Conservation (phyloP, 139 green algal genomes). For the Axilococcus clingmanii region DNA sequence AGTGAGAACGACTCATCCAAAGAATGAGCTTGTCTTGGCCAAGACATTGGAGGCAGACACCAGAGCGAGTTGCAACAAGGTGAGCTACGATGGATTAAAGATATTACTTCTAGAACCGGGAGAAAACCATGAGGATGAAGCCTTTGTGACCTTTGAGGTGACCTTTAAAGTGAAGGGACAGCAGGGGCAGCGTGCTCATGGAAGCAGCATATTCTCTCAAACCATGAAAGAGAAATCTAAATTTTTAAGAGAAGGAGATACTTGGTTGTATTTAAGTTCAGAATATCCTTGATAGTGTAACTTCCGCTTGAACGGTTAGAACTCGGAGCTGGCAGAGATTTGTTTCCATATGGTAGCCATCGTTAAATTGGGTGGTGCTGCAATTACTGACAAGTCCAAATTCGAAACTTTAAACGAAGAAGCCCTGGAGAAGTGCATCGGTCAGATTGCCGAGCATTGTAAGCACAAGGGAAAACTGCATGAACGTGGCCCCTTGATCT, state of each 20-base stretch:
- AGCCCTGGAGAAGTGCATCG: conserved; percentile 12
- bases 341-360: too few species aligned
- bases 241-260: conserved; percentile 10
- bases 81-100: conserved; percentile 27
- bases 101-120: conserved; percentile 10
- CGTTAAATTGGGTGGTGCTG: conserved; percentile 56
- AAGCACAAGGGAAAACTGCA: background rate
- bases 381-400: conserved; percentile 43
- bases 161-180: conserved; percentile 29
- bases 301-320: background rate
- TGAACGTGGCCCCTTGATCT: conserved; percentile 24
- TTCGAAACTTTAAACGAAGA: conserved; percentile 35
- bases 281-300: conserved; percentile 11
- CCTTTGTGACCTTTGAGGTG: conserved; percentile 29
- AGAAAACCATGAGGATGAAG: conserved; percentile 18
- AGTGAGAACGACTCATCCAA: conserved; percentile 29
- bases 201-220: conserved; percentile 25
- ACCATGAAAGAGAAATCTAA: conserved; percentile 23
- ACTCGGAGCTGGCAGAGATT: too few species aligned
- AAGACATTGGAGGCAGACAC: conserved; percentile 14
- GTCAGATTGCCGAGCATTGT: conserved; percentile 1
- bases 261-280: conserved; percentile 28
- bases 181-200: conserved; percentile 24
- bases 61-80: conserved; percentile 23
- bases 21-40: conserved; percentile 16